Base-by-base conservation (phyloP, 2,329 filamentous ascomycete species). In the Keithomyces neogunnii region DNA sequence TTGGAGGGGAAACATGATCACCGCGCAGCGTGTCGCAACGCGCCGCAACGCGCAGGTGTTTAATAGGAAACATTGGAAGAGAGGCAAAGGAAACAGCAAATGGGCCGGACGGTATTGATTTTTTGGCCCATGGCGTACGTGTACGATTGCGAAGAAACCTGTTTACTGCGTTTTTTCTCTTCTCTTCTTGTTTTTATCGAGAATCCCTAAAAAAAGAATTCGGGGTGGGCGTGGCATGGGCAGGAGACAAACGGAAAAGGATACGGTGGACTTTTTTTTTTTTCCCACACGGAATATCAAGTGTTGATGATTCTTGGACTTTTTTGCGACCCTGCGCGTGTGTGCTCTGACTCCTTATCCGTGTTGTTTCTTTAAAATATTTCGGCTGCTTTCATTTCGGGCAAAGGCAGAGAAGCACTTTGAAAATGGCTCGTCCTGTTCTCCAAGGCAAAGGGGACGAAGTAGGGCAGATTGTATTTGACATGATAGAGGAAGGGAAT, bases 81-180 rank as follows among this genome's bases (percentile, higher is more conserved):
- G 52, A 49, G 50, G 48, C 49, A 46, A 42, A 44, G 26, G 44
- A 45, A 49, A 38, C 50, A 48, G 39, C 35, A 38, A 53, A 40
- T 45, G 45, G 49, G 52, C 43, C 49, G 52, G 52, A 51, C 44
- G 47, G 47, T 30, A 36, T 50, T 50, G 49, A 52, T 50, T 52
- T 52, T 43, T 49, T 45, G 53, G 51, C 53, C 53, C 54, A 55
- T 53, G 62, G 50, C 63, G 62, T 64, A 65, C 58, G 60, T 68
- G 66, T 68, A 68, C 66, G 62, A 68, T 68, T 66, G 64, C 65
- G 45, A 47, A 45, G 47, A 48, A 45, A 48, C 54, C 53, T 56
- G 52, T 58, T 58, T 53, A 49, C 55, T 55, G 55, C 47, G 48
- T 48, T 55, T 52, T 61, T 62, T 60, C 32, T 48, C 42, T 55